Base-by-base conservation (phyloP, 345 rosid genomes). In the Mallotus nudiflorus region DNA sequence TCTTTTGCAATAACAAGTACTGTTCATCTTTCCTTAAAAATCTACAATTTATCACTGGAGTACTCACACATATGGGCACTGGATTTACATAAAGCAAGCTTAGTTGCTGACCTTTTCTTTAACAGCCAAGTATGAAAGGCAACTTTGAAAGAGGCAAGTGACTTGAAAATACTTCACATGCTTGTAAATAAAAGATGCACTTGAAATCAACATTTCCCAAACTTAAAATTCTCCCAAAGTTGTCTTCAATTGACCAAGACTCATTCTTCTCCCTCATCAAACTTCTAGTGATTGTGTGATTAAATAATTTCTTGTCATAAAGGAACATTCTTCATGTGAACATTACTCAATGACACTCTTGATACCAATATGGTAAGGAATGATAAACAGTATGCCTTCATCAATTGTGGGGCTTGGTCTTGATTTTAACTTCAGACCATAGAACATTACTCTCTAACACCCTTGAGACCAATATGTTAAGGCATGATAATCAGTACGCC, bases 351-450 rank as follows among this genome's bases (percentile, higher is more conserved):
- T 84, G 79, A 80, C 73, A 80, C 77, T 81, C 81, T 78, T 75
- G 84, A 78, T 66, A 85, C 79, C 90, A 86, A 84, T 74, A 84
- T 67, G 86, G 84, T 83, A 89, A 71, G 85, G 83, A 85, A 80
- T 65, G 85, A 82, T 69, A 66, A 78, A 84, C 84, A 77, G 72
- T 78, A 81, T 79, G 82, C 44, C 96, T 88, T 91, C 92, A 84
- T 80, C 90, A 88, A 82, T 82, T 78, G 85, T 81, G 90, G 94
- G 96, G 91, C 90, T 89, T 89, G 85, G 87, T 82, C 92, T 87
- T 89, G 93, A 67, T 86, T 89, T 86, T 91, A 88, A 91, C 96
- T 85, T 86, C 91, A 91, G 89, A 89, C 94, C 91, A 89, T 75
- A 70, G 84, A 83, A 74, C 75, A 81, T 85, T 81, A 85, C 77